Base-by-base conservation (phyloP, 176 grass and related monocot species). In the Musa itinerans region DNA sequence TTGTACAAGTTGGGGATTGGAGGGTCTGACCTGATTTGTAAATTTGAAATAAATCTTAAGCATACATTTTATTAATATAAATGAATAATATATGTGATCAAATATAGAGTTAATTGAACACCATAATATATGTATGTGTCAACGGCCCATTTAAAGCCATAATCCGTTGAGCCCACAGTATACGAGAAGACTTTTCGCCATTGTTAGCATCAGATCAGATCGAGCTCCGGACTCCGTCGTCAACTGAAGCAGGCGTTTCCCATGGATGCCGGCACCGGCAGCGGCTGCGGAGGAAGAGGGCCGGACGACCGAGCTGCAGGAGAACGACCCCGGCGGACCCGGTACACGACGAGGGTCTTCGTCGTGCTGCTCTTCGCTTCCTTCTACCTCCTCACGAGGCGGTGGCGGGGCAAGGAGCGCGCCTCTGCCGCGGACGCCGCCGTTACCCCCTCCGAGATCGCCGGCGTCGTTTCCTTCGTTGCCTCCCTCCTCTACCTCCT, bases 401-500 rank as follows among this genome's bases (percentile, higher is more conserved):
- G 72, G 52, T 74, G 72, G 72, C 72, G 72, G 12, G 72, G 34
- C 23, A 74, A 74, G 22, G 72, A 56, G 11, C 72, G 52, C 15
- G 1, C 72, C 23, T 5, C 53, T 22, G 11, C 72, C 23, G 53
- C 72, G 23, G 14, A 29, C 2, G 17, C 16, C 13, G 53, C 52
- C 15, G 11, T 27, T 27, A 27, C 72, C 9, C 72, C 72, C 2
- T 74, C 72, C 14, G 72, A 74, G 72, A 74, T 74, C 21, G 72
- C 72, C 11, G 72, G 72, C 51, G 53, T 13, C 53, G 53, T 74
- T 12, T 54, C 53, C 52, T 26, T 74, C 21, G 11, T 56, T 53
- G 53, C 53, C 12, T 74, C 72, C 52, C 52, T 74, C 53, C 72
- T 74, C 53, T 74, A 74, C 53, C 72, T 74, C 22, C 53, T 74